Evolutionary conservation across 768 basidiomycete species (phyloP).

Genomic region (Lentinula edodes): DNA sequence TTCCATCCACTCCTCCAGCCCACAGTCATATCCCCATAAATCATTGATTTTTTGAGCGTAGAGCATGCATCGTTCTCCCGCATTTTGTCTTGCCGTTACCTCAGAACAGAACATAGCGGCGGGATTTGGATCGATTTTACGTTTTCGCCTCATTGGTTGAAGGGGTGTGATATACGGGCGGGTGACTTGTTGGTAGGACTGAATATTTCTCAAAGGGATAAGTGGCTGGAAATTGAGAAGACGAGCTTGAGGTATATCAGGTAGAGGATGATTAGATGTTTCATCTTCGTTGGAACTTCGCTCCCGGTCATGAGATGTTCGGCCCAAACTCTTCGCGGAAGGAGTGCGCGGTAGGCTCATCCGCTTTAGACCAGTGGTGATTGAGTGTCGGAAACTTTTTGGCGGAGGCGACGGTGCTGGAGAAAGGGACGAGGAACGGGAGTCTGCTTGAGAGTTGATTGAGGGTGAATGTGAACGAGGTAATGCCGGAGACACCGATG

Average conservation of each 20-base stretch:
- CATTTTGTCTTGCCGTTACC: slow-evolving; percentile 45
- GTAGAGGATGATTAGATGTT: neutral
- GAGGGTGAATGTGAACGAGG: slow-evolving; percentile 7
- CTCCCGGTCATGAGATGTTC: neutral
- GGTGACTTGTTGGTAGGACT: neutral
- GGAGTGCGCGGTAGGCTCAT: slow-evolving; percentile 27
- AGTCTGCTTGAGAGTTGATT: neutral
- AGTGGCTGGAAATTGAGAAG: neutral
- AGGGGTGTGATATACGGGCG: neutral
- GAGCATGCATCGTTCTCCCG: slow-evolving; percentile 62
- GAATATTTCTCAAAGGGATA: neutral
- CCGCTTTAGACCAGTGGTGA: slow-evolving; percentile 40
- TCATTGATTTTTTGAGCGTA: slow-evolving; percentile 86
- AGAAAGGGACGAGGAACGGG: neutral
- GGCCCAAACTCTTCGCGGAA: neutral
- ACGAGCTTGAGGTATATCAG: slow-evolving; percentile 1
- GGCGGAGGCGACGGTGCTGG: slow-evolving; percentile 29
- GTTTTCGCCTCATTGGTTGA: neutral
- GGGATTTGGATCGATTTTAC: slow-evolving; percentile 33
- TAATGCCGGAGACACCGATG: slow-evolving; percentile 9
- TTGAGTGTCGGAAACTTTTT: slow-evolving; percentile 43
- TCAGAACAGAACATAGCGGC: slow-evolving; percentile 70
- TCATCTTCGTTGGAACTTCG: slow-evolving; percentile 2
- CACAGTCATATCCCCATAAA: slow-evolving; percentile 67
- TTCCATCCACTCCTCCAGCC: slow-evolving; percentile 70